These are phyloP conservation scores for Sporothrix brunneoviolacea DNA, from an alignment of 2,329 filamentous ascomycete genomes.

Conservation along the genomic window DNA sequence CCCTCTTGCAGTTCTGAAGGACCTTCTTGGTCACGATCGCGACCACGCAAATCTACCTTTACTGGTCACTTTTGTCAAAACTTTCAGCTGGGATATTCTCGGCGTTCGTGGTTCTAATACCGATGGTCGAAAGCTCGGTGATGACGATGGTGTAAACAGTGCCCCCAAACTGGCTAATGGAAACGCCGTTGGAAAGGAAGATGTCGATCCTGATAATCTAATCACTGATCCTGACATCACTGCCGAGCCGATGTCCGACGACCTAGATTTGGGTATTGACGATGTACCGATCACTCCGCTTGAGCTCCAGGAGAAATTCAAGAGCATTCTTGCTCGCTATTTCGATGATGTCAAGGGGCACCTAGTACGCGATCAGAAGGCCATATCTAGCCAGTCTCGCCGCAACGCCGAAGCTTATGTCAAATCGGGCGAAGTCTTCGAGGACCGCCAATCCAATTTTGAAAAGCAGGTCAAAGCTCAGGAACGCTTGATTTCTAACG, in stretches of 20 bases:
- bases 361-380: conserved; percentile 84
- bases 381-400: conserved; percentile 75
- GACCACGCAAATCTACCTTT: conserved; percentile 88
- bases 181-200: conserved; percentile 30
- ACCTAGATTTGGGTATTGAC: conserved; percentile 30
- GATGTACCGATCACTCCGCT: conserved; percentile 69
- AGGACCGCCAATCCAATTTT: conserved; percentile 91
- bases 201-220: too few species aligned
- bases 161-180: conserved; percentile 35
- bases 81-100: conserved; percentile 91
- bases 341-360: conserved; percentile 90
- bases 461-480: conserved; percentile 90
- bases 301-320: conserved; percentile 79
- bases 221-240: too few species aligned
- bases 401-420: conserved; percentile 98
- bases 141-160: conserved; percentile 70
- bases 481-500: conserved; percentile 83
- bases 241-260: too few species aligned
- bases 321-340: conserved; percentile 76
- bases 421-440: conserved; percentile 96
- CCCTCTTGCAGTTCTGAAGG: conserved; percentile 94
- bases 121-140: conserved; percentile 73
- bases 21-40: conserved; percentile 85
- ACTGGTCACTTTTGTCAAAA: conserved; percentile 91
- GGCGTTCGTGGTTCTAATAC: conserved; percentile 67